A percentile compares a stretch with the other conserved stretches of the same genome.
Evolutionary conservation across 2,329 filamentous ascomycete species (phyloP).

Genomic region (Huntiella savannae): DNA sequence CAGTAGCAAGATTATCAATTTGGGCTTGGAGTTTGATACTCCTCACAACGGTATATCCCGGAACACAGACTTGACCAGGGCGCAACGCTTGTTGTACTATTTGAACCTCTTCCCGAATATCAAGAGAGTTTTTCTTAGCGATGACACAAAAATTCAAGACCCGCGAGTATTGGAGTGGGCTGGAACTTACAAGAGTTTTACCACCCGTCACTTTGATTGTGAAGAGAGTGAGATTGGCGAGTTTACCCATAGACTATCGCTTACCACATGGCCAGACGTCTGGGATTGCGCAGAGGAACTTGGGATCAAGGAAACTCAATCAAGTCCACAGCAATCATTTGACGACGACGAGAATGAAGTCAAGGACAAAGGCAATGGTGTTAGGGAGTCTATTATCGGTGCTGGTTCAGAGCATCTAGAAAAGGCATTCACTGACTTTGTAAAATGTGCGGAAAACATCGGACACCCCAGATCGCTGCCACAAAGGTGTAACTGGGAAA

Average conservation of each 20-base stretch:
- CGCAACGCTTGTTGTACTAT: neutral
- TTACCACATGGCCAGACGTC: neutral
- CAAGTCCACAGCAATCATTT: too few relatives aligned
- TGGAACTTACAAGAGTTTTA: constrained; percentile 3
- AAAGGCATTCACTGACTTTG: too few relatives aligned
- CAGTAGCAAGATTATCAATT: constrained; percentile 4
- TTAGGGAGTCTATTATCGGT: too few relatives aligned
- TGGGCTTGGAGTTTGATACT: neutral
- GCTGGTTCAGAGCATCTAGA: too few relatives aligned
- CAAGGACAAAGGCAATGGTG: too few relatives aligned
- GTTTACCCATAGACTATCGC: neutral
- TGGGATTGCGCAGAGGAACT: neutral
- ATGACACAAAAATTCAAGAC: neutral
- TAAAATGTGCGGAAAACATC: too few relatives aligned
- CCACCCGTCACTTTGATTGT: neutral
- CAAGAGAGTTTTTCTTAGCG: constrained; percentile 3
- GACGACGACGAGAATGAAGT: too few relatives aligned
- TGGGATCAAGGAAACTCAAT: neutral
- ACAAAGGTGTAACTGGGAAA: too few relatives aligned
- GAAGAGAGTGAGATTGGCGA: constrained; percentile 5
- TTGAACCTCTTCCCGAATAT: constrained; percentile 4
- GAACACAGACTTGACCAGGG: too few relatives aligned
- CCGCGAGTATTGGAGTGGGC: neutral
- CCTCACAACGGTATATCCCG: neutral
- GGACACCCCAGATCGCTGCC: too few relatives aligned